Conservation (phyloP, 1,139 yeast species). For the Meyerozyma smithsonii region DNA sequence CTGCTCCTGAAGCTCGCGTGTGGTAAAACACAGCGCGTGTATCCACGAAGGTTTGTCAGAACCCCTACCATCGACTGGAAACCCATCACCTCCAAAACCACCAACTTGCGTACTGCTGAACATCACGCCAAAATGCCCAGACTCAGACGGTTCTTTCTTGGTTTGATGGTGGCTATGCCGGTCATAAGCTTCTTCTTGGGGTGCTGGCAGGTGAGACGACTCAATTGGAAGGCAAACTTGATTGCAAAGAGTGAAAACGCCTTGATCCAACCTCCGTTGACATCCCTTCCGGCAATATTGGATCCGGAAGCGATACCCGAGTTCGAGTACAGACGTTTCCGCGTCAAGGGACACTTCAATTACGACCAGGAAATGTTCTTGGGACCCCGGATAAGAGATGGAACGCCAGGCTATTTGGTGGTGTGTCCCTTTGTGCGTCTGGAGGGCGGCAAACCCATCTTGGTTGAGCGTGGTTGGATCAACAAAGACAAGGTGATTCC, state of each 20-base stretch:
- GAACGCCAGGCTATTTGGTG: constrained; percentile 71
- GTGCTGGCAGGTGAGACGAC: constrained; percentile 86
- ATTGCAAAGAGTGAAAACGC: constrained; percentile 81
- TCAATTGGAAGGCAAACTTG: constrained; percentile 84
- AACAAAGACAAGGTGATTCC: constrained; percentile 69
- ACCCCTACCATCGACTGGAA: constrained; percentile 84
- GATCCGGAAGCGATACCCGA: constrained; percentile 55
- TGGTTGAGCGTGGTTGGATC: constrained; percentile 93
- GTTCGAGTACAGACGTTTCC: constrained; percentile 77
- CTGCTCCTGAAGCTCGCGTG: background rate
- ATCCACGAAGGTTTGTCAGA: constrained; percentile 28
- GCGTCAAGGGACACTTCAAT: constrained; percentile 69
- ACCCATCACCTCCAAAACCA: constrained; percentile 57
- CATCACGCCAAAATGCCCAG: constrained; percentile 34
- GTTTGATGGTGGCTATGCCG: constrained; percentile 79
- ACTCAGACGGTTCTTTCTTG: constrained; percentile 48
- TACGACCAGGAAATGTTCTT: constrained; percentile 87
- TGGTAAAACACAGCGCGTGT: background rate
- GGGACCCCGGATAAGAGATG: constrained; percentile 82
- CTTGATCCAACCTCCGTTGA: constrained; percentile 64
- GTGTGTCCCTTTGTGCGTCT: constrained; percentile 78
- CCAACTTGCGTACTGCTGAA: constrained; percentile 38
- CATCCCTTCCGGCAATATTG: constrained; percentile 57
- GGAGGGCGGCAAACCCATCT: constrained; percentile 65
- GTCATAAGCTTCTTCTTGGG: constrained; percentile 81